Conservation (phyloP, 495 filamentous ascomycete genomes). For the Daldinia bambusicola region DNA sequence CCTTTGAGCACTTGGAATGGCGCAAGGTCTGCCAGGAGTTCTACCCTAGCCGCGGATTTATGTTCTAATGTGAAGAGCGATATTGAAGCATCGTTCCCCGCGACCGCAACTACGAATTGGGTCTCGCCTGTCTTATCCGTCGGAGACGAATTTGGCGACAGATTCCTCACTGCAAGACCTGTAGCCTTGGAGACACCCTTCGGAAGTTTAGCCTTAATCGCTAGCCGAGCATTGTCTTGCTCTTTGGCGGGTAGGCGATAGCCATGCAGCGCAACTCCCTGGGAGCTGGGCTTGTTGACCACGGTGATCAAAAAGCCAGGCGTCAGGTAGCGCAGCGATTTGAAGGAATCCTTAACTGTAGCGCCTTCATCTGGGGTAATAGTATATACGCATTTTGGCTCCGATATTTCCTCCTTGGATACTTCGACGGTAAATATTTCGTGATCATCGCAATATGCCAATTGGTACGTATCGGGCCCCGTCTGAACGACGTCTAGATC, state of each 20-base stretch:
- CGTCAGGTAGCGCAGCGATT: conserved; percentile 80
- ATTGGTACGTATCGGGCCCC: conserved; percentile 67
- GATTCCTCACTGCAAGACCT: conserved; percentile 76
- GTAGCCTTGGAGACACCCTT: conserved; percentile 63
- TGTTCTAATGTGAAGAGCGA: conserved; percentile 77
- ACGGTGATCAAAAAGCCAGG: conserved; percentile 77
- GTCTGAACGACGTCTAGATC: conserved; percentile 81
- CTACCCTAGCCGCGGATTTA: conserved; percentile 53
- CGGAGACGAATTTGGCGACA: conserved; percentile 63
- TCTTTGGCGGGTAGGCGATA: conserved; percentile 57
- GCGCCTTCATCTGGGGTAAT: conserved; percentile 66
- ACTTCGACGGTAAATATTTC: conserved; percentile 71
- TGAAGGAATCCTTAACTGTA: conserved; percentile 64
- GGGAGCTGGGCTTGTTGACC: conserved; percentile 59
- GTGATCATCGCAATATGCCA: conserved; percentile 83
- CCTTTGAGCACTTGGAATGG: conserved; percentile 71
- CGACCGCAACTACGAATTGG: conserved; percentile 83
- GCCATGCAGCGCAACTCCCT: conserved; percentile 63
- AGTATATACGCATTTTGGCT: conserved; percentile 69
- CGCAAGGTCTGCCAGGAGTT: conserved; percentile 66
- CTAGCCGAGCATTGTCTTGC: conserved; percentile 55
- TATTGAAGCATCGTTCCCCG: conserved; percentile 84
- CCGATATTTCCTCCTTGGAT: conserved; percentile 59
- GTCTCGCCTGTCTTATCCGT: conserved; percentile 62
- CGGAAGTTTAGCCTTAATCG: conserved; percentile 56